Conservation (phyloP, 2,329 filamentous ascomycete genomes). For the Colletotrichum somersetense region DNA sequence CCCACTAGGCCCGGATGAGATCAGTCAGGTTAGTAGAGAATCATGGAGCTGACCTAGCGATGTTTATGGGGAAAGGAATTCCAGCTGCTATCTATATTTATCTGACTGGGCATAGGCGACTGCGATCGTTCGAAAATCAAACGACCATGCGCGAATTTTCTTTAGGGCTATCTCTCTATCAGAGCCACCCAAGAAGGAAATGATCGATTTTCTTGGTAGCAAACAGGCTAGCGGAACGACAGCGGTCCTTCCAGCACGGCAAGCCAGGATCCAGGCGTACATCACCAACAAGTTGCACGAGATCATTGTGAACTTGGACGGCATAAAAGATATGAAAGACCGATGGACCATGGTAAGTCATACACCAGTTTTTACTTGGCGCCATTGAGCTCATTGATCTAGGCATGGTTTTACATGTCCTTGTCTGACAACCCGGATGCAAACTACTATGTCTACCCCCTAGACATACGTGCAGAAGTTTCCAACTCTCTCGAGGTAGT, state of each 20-base stretch:
- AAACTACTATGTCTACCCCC: constrained; percentile 70
- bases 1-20: constrained; percentile 34
- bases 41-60: not conserved
- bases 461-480: constrained; percentile 65
- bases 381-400: not conserved
- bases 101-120: constrained; percentile 17
- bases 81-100: not conserved
- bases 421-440: constrained; percentile 58
- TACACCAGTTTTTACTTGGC: not conserved
- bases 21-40: constrained; percentile 22
- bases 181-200: constrained; percentile 59
- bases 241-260: constrained; percentile 41
- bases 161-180: constrained; percentile 61
- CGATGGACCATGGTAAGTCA: constrained; percentile 61
- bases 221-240: constrained; percentile 48
- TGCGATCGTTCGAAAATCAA: constrained; percentile 10
- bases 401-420: constrained; percentile 44
- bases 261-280: constrained; percentile 53
- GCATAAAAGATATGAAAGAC: constrained; percentile 62
- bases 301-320: constrained; percentile 48
- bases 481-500: constrained; percentile 63
- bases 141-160: constrained; percentile 43
- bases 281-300: constrained; percentile 42
- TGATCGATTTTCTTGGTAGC: constrained; percentile 56
- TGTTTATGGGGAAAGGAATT: not conserved